Evolutionary conservation across 1,284 basidiomycete genomes (phyloP), one percentile per base, ranked within the genome.

Genomic region (Rhodotorula sp.): DNA sequence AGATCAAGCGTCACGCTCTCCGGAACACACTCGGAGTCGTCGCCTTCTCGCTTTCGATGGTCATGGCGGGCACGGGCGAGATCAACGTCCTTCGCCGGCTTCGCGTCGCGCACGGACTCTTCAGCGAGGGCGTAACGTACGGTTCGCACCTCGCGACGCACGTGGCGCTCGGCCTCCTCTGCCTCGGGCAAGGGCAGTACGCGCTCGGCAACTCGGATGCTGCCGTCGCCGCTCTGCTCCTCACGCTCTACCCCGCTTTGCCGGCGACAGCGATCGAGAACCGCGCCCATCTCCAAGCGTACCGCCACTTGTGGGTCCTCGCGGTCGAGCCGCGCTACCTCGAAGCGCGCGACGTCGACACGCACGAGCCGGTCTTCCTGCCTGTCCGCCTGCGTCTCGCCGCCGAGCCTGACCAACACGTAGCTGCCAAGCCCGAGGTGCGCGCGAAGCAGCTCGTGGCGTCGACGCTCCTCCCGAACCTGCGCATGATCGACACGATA

Each of bases 11-110:
- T 1, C 88, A 89, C 25, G 89, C 93, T 1, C 87, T 95, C n/a
- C 87, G 93, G 25, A 91, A 95, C 77, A 92, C 92, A 4, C 84
- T 97, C 57, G 95, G 92, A 79, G 84, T 95, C 44, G 90, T 97
- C 69, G 90, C 92, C 0, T 85, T 97, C 52, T 86, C 93, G 7
- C 83, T 97, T 44, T 89, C 90, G 75, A 90, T 96, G 85, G 90
- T 98, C 62, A 93, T 98, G 91, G 92, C 94, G 0, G 97, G 97
- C 4, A 97, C 93, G 0, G 97, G 97, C 17, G 93, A 99, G 80
- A 88, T 98, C 57, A 91, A 90, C 63, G 90, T 92, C 72, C 85
- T 99, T 42, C 88, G 93, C 45, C 87, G 93, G n/a, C 85, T 98
- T 19, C 88, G 97, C 41, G 89, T 91, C 78, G 89, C 91, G 7